Percentiles rank a stretch among this genome's conserved stretches.
These are phyloP conservation scores for Aspergillus homomorphus DNA, from an alignment of 495 filamentous ascomycete genomes.

Conservation along the genomic window DNA sequence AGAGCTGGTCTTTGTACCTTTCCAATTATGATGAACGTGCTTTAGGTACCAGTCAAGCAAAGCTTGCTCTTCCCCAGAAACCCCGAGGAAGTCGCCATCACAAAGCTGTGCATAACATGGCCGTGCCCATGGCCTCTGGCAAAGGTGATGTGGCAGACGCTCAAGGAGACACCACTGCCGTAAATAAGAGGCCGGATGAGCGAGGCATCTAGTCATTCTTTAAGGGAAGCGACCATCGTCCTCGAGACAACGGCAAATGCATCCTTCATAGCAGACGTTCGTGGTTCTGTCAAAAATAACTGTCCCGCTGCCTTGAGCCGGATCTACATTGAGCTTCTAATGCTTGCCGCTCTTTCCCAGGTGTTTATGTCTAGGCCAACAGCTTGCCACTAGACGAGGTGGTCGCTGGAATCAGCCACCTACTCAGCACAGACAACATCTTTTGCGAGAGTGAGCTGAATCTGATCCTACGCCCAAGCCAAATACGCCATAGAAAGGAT, in stretches of 20 bases:
- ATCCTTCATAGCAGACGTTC: constrained; percentile 13
- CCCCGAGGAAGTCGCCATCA: constrained; percentile 12
- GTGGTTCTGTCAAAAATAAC: constrained; percentile 13
- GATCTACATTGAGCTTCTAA: constrained; percentile 7
- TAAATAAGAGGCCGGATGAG: constrained; percentile 10
- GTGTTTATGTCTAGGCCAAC: constrained; percentile 15
- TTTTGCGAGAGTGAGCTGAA: constrained; percentile 4
- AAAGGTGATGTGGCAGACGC: constrained; percentile 15
- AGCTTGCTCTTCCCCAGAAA: constrained; percentile 19
- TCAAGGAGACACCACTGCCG: constrained; percentile 21
- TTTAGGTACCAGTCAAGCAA: constrained; percentile 19
- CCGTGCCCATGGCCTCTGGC: constrained; percentile 20
- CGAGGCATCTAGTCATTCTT: not conserved
- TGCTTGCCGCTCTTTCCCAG: constrained; percentile 14
- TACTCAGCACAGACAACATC: constrained; percentile 9
- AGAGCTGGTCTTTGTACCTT: too few species aligned
- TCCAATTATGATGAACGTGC: too few species aligned
- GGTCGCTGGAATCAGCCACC: not conserved
- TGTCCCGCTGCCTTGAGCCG: constrained; percentile 7
- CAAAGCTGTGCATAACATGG: constrained; percentile 19
- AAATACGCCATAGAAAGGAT: constrained; percentile 26
- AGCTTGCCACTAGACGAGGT: constrained; percentile 15
- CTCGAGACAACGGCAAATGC: constrained; percentile 20
- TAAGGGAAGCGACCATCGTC: constrained; percentile 14
- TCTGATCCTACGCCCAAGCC: constrained; percentile 18